Evolutionary conservation across 164 flowering plant species (phyloP), one percentile per base, ranked within the genome.

Genomic region (Chloranthus sessilifolius): DNA sequence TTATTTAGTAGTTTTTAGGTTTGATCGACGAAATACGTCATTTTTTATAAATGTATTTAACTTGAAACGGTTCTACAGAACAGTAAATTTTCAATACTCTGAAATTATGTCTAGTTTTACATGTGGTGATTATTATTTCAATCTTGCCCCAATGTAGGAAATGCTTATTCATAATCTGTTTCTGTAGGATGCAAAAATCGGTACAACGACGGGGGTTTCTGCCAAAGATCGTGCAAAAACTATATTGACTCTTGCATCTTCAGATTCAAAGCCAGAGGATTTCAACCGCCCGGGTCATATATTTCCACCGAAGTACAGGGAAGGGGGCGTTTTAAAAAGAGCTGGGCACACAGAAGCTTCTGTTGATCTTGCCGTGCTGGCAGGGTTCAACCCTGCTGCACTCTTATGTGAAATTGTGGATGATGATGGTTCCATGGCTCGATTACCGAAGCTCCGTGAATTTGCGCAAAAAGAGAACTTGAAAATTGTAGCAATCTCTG

Each of bases 271-370:
- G 58, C 89, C 96, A 40, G 79, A 76, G 20, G 96, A 86, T 71
- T 92, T 92, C 67, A 88, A 82, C 59, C 86, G 99, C n/a, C 97
- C 99, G 0, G 97, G 97, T 17, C 99, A 92, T 60, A 86, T 92
- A 24, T 92, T 88, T 59, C 99, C 99, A 40, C 55, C 88, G 60
- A 88, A 66, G 71, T 92, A 86, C 68, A 72, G 89, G 43, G 97
- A 84, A 40, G 99, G 99, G 15, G 99, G 97, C 56, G 99, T 92
- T 57, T 42, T 92, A 24, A 92, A 92, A 74, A 76, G 97, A 72
- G 97, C 97, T 71, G 97, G 99, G 19, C 97, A 92, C 50, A 86
- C 99, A 14, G 99, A 92, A 77, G 97, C 97, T 52, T 78, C 99
- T 41, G 94, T 84, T 36, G 99, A 88, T 74, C 95, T 92, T 49